Evolutionary conservation across 257 asterid species (phyloP).

Genomic region (Capsicum chinense): DNA sequence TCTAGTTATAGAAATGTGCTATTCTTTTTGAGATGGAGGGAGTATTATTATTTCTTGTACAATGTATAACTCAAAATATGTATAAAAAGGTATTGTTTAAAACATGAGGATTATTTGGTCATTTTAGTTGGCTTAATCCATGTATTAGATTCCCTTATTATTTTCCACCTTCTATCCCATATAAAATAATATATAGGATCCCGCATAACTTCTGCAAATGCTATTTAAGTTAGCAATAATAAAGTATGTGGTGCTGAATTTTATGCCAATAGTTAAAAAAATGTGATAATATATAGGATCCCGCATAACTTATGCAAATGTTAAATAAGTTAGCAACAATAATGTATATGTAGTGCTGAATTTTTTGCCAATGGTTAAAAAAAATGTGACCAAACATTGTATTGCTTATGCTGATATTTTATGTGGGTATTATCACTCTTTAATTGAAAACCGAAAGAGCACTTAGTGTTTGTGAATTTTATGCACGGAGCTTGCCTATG

Average conservation of each 20-base stretch:
- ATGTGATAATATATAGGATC: not conserved
- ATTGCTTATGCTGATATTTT: not conserved
- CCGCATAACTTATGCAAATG: not conserved
- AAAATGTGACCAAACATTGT: not conserved
- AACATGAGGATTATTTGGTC: not conserved
- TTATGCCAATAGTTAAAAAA: not conserved
- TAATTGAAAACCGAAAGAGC: not conserved
- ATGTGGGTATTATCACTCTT: slow-evolving; percentile 6
- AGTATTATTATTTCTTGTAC: slow-evolving; percentile 7
- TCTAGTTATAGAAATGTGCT: not conserved
- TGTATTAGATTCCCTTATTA: not conserved
- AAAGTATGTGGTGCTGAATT: not conserved
- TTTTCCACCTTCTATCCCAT: not conserved
- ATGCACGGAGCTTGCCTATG: not conserved
- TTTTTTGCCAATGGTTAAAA: not conserved
- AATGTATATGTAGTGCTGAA: slow-evolving; percentile 3
- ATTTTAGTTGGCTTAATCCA: slow-evolving; percentile 13
- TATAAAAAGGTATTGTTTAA: not conserved
- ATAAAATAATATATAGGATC: slow-evolving; percentile 15
- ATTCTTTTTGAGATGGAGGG: not conserved
- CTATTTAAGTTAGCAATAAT: not conserved
- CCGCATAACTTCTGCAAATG: not conserved
- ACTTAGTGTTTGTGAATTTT: not conserved
- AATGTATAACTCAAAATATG: not conserved
- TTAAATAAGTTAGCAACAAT: not conserved